Evolutionary conservation across 2,329 filamentous ascomycete species (phyloP).

Genomic region (Colletotrichum tabaci): DNA sequence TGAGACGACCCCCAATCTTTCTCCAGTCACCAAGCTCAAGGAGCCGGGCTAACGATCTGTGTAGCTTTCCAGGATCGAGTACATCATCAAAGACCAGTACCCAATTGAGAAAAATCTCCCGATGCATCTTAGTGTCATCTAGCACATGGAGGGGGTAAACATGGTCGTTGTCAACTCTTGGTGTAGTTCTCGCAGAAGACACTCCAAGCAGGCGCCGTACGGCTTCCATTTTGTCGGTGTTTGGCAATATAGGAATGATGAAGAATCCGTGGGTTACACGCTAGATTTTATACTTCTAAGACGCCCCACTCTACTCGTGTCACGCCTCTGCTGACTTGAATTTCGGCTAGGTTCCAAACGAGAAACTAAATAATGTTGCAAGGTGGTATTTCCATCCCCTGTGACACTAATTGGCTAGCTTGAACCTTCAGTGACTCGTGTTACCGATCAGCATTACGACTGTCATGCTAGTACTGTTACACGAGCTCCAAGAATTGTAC

Average conservation of each 20-base stretch:
- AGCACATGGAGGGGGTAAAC: slow-evolving; percentile 50
- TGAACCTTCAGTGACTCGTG: too few relatives aligned
- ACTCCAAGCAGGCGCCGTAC: background rate
- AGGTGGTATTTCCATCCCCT: too few relatives aligned
- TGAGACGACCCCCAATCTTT: slow-evolving; percentile 60
- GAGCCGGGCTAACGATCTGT: slow-evolving; percentile 52
- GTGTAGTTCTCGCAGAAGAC: background rate
- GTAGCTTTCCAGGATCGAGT: slow-evolving; percentile 57
- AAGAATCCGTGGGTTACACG: background rate
- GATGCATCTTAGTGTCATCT: slow-evolving; percentile 46
- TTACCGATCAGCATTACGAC: too few relatives aligned
- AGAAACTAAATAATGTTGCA: too few relatives aligned
- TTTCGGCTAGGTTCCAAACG: too few relatives aligned
- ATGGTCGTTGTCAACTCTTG: slow-evolving; percentile 40
- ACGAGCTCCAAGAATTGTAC: too few relatives aligned
- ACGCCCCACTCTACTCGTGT: too few relatives aligned
- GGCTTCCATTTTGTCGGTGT: background rate
- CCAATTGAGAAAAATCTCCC: slow-evolving; percentile 48
- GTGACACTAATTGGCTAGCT: too few relatives aligned
- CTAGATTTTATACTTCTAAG: too few relatives aligned
- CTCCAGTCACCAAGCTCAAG: slow-evolving; percentile 60
- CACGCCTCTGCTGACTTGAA: too few relatives aligned
- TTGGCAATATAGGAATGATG: background rate
- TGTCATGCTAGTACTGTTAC: too few relatives aligned
- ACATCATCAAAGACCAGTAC: slow-evolving; percentile 61